Base-by-base conservation (phyloP, 345 rosid genomes). In the Gossypioides kirkii region DNA sequence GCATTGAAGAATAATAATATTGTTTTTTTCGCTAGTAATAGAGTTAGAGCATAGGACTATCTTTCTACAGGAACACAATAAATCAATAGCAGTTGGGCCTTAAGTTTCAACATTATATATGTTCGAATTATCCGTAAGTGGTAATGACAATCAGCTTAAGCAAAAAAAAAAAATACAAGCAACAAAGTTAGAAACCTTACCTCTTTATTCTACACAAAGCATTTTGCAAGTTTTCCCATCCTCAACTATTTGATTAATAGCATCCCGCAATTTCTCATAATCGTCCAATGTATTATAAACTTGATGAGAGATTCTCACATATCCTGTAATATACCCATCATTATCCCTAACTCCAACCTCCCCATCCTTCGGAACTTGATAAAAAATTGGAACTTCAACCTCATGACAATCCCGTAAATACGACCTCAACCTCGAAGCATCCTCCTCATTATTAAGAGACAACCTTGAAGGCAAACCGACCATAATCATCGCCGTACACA, bases 401-500 rank as follows among this genome's bases (percentile, higher is more conserved):
- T 77, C 56, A 84, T 81, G 84, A 50, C 22, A 77, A 3, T 82
- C 90, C 76, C 99, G 86, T 83, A 95, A 86, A 79, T 83, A 81
- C 1, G 28, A 20, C 22, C 60, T 1, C 43, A 95, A 84, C 75
- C 73, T 86, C 77, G 72, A 67, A 66, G 85, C 76, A 82, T 89
- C 91, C 0, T 79, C 74, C 6, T 84, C 89, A 64, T 84, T 80
- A 3, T 71, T 61, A 70, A 91, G 86, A 17, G 77, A 82, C 83
- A 91, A 81, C 69, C 89, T 80, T 11, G 87, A 80, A 10, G 98
- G 99, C 78, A 95, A 77, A 4, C 98, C 94, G 0, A 92, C 91
- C 98, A 95, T 92, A 72, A 87, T 77, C 98, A 89, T 92, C 74
- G 88, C 87, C 1, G 90, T 76, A 52, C 96, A 87, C 98, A 92